Base-by-base conservation (phyloP, 179 eudicot species). In the Actinidia chinensis region DNA sequence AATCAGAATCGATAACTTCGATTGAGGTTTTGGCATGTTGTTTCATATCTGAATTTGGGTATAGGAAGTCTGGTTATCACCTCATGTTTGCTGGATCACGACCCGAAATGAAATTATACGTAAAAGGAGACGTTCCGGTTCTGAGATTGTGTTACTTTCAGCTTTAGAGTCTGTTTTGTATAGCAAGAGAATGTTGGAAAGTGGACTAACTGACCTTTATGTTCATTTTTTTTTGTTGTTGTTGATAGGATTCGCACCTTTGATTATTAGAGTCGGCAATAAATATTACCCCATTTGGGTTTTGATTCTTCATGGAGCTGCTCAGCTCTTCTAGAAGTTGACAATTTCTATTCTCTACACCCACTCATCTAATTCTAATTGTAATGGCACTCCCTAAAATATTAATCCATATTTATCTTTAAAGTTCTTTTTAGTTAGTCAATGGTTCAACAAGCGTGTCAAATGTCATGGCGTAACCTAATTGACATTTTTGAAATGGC, bases 1-100 rank as follows among this genome's bases (percentile, higher is more conserved):
- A 6, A 83, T 94, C 88, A 90, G 85, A 77, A 87, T 95, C 66
- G 99, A 95, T 55, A 95, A 95, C 85, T 90, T 95, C 22, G 96
- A 89, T 75, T 90, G 72, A 88, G 74, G 56, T 7, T 23, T 60
- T 2, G 33, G 2, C 18, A 33, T 36, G 51, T 36, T 71, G 15
- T n/a, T 72, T 28, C 12, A 72, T 36, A 36, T 54, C 28, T 52
- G 43, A n/a, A 72, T 33, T 22, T n/a, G 63, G 22, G 10, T 18
- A 48, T 14, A 28, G 33, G 33, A 0, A 28, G 1, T 28, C 33
- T 28, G 33, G 33, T 28, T 28, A 28, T 28, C 33, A 28, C 33
- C 33, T 28, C 33, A 28, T 28, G 33, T 28, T 28, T 28, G 33
- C 33, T 28, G 33, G 33, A 28, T 28, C 1, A 28, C 33, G 1